Conservation (phyloP, 1,284 basidiomycete genomes). For the Leccinum fuscescens region DNA sequence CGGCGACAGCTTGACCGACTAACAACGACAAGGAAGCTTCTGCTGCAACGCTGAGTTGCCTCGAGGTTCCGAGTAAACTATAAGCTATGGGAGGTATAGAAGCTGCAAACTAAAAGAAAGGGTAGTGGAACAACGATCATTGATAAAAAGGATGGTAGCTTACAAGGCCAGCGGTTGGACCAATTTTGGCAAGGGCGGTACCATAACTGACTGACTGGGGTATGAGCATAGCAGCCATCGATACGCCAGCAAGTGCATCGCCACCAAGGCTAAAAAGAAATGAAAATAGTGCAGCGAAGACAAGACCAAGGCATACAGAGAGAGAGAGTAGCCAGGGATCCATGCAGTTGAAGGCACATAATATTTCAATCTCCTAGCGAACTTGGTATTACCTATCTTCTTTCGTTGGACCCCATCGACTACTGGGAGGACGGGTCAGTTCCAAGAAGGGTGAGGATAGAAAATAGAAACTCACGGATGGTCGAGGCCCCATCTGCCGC, state of each 20-base stretch:
- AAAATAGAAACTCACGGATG: constrained; percentile 15
- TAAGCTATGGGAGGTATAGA: constrained; percentile 82
- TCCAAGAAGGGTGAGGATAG: neutral
- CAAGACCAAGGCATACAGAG: constrained; percentile 51
- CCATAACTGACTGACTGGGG: constrained; percentile 94
- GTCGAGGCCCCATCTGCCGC: constrained; percentile 18
- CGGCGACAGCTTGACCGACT: constrained; percentile 81
- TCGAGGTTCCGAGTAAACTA: constrained; percentile 82
- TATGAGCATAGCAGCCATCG: constrained; percentile 87
- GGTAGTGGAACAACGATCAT: constrained; percentile 4
- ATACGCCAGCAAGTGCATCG: constrained; percentile 82
- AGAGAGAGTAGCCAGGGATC: constrained; percentile 80
- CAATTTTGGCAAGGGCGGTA: constrained; percentile 78
- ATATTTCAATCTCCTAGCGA: constrained; percentile 46
- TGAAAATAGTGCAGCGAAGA: constrained; percentile 9
- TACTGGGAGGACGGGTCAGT: constrained; percentile 3
- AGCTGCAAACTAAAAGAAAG: constrained; percentile 59
- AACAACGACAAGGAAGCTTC: constrained; percentile 90
- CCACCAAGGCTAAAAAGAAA: constrained; percentile 60
- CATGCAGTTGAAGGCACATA: constrained; percentile 74
- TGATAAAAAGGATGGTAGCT: constrained; percentile 28
- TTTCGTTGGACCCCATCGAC: constrained; percentile 18
- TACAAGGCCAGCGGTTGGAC: constrained; percentile 83
- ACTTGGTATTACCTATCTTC: constrained; percentile 28
- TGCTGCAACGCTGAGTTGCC: constrained; percentile 82